Evolutionary conservation across 768 basidiomycete species (phyloP).

Genomic region (Boletales sp.): DNA sequence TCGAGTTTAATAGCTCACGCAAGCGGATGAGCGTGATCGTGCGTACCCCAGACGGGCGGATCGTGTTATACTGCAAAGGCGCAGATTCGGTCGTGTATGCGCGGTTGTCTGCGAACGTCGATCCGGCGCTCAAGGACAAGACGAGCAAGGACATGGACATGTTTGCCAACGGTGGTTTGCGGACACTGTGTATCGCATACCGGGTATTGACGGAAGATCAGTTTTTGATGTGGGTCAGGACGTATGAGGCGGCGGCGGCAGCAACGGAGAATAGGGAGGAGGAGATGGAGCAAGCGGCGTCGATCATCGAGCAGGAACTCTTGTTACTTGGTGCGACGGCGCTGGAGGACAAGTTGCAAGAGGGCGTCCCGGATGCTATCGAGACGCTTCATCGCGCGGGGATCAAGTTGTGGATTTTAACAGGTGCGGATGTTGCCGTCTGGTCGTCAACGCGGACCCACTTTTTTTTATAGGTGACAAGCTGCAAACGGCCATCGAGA

Average conservation of each 20-base stretch:
- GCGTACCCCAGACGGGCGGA: slow-evolving; percentile 75
- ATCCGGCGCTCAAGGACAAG: slow-evolving; percentile 65
- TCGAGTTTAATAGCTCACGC: slow-evolving; percentile 93
- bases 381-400: slow-evolving; percentile 88
- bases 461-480: slow-evolving; percentile 75
- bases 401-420: slow-evolving; percentile 97
- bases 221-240: slow-evolving; percentile 74
- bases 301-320: slow-evolving; percentile 77
- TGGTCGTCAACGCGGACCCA: background rate
- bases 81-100: slow-evolving; percentile 94
- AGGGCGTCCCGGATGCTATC: slow-evolving; percentile 95
- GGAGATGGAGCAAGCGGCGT: slow-evolving; percentile 85
- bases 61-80: slow-evolving; percentile 93
- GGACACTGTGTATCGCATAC: slow-evolving; percentile 89
- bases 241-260: slow-evolving; percentile 79
- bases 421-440: slow-evolving; percentile 48
- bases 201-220: slow-evolving; percentile 78
- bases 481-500: slow-evolving; percentile 97
- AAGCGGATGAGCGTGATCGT: slow-evolving; percentile 96
- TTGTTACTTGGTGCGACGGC: slow-evolving; percentile 92
- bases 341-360: slow-evolving; percentile 95
- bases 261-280: slow-evolving; percentile 81
- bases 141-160: slow-evolving; percentile 87
- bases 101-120: slow-evolving; percentile 74
- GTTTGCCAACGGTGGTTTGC: slow-evolving; percentile 89